Conservation (phyloP, 2,329 filamentous ascomycete genomes). For the Alternaria sp. region DNA sequence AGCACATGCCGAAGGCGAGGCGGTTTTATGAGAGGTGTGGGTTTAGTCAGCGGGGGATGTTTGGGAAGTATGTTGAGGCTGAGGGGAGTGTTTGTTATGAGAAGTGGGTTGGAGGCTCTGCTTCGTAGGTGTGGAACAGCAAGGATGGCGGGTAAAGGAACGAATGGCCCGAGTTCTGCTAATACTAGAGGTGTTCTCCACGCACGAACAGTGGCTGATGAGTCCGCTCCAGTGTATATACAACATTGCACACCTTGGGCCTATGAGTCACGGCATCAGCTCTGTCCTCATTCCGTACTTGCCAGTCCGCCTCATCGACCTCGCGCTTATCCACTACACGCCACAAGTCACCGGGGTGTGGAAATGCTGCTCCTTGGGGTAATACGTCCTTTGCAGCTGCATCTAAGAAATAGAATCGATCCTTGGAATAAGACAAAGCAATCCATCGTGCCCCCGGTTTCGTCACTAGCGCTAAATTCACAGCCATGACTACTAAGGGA, state of each 20-base stretch:
- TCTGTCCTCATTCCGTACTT: slow-evolving; percentile 11
- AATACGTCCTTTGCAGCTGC: slow-evolving; percentile 9
- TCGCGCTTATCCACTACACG: slow-evolving; percentile 41
- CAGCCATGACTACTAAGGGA: slow-evolving; percentile 48
- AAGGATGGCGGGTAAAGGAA: neutral
- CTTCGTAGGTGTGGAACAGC: neutral
- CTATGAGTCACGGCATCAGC: slow-evolving; percentile 35
- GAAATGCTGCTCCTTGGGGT: slow-evolving; percentile 40
- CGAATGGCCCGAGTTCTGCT: neutral
- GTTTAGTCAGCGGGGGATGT: neutral
- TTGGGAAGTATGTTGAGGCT: neutral
- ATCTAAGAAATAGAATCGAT: slow-evolving; percentile 47
- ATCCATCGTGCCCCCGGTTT: slow-evolving; percentile 49
- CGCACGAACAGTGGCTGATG: slow-evolving; percentile 28
- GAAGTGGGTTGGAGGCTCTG: neutral
- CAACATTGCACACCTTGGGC: slow-evolving; percentile 47
- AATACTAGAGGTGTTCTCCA: slow-evolving; percentile 12
- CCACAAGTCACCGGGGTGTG: slow-evolving; percentile 49
- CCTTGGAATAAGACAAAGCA: slow-evolving; percentile 48
- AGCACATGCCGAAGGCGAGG: neutral
- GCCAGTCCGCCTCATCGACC: slow-evolving; percentile 33
- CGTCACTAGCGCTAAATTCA: slow-evolving; percentile 49
- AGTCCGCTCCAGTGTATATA: slow-evolving; percentile 50
- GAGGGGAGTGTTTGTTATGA: neutral
- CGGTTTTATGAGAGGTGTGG: neutral